Conservation (phyloP, 116 monocot genomes). For the Posidonia oceanica region DNA sequence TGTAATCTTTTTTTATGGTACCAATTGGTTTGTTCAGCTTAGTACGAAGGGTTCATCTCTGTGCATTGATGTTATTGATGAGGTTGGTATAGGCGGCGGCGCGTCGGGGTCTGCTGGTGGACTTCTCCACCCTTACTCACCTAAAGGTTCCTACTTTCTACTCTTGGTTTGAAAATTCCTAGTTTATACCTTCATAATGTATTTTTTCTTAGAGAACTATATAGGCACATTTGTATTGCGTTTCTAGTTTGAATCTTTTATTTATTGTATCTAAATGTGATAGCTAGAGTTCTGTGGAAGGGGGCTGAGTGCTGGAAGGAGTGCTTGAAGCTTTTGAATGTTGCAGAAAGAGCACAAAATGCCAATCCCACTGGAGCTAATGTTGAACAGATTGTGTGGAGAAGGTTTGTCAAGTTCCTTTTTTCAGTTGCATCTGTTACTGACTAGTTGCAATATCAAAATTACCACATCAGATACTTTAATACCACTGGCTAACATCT, state of each 20-base stretch:
- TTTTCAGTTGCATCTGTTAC: background rate
- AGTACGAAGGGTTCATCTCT: constrained; percentile 35
- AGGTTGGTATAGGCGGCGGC: constrained; percentile 79
- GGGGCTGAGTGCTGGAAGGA: constrained; percentile 90
- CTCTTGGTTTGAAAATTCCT: background rate
- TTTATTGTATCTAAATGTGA: background rate
- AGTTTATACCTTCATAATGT: background rate
- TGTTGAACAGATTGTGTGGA: constrained; percentile 57
- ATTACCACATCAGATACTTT: too few relatives aligned
- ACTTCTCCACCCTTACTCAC: constrained; percentile 92
- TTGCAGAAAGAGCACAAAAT: constrained; percentile 44
- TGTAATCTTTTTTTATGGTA: background rate
- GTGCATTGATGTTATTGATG: constrained; percentile 73
- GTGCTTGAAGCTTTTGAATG: constrained; percentile 51
- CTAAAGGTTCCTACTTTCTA: constrained; percentile 55
- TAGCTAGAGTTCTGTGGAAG: constrained; percentile 84
- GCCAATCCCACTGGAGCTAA: constrained; percentile 12
- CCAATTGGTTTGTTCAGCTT: constrained; percentile 31
- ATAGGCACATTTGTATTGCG: background rate
- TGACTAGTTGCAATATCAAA: too few relatives aligned
- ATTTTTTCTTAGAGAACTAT: too few relatives aligned
- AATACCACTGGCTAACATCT: too few relatives aligned
- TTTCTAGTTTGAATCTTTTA: background rate
- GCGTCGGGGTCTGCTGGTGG: constrained; percentile 91
- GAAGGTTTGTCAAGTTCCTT: constrained; percentile 33